Base-by-base conservation (phyloP, 2,329 filamentous ascomycete genomes). In the Hypoxylon sp. region DNA sequence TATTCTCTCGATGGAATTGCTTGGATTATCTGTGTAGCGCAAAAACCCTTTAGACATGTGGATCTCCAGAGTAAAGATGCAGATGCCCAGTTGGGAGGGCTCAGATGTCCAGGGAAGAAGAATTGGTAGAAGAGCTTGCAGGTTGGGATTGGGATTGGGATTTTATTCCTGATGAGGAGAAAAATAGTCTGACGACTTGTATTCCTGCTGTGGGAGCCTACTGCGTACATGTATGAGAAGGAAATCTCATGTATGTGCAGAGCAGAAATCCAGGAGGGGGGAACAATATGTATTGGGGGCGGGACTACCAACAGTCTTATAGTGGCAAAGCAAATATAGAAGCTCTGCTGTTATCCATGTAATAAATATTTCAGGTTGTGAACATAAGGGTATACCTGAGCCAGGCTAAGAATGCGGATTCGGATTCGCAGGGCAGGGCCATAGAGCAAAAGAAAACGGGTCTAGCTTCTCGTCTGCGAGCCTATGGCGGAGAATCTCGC, bases 401-500 rank as follows among this genome's bases (percentile, higher is more conserved):
- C 54, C 37, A 40, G 44, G 51, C 55, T 55, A 57, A 54, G 50
- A 40, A 48, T 55, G 55, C 55, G 51, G 51, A 34, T 43, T 52
- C 55, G n/a, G n/a, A n/a, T n/a, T n/a, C n/a, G n/a, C 43, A 41
- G 50, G 56, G 51, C 46, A 51, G 36, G 41, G 52, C 52, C n/a
- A 61, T 58, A 56, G 47, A 53, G 50, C 35, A 59, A 54, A 57
- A n/a, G n/a, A 58, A 62, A 61, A 60, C 52, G 59, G 57, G 55
- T 45, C 61, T 63, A 63, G 55, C 55, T 59, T 45, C 52, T 63
- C 52, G 53, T 55, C 61, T 55, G 60, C 56, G 63, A 70, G 66
- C 66, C 64, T 70, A 67, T 69, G 64, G 64, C 65, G 66, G 69
- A 69, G 62, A 62, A 60, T 61, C 57, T 67, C 65, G 63, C 67